Evolutionary conservation across 768 basidiomycete genomes (phyloP).

Genomic region (Termitomyces bulborhizus): DNA sequence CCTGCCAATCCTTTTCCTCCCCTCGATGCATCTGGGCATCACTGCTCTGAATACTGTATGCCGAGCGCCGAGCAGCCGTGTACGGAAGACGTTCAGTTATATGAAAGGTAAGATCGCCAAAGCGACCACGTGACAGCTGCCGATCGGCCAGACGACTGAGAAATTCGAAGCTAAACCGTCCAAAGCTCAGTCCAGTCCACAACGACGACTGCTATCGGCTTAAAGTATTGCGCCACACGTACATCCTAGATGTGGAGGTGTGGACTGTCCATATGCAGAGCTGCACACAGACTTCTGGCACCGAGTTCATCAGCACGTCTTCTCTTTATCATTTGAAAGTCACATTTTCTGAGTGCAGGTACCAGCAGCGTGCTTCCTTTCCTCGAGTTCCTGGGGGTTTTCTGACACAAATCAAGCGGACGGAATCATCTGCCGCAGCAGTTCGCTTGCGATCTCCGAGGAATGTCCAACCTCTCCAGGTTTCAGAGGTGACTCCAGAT

Average conservation of each 20-base stretch:
- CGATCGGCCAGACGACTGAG: background rate
- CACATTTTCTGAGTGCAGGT: background rate
- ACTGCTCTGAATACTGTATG: background rate
- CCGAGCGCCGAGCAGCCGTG: no score
- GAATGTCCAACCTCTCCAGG: conserved; percentile 12
- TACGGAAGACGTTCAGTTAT: no score
- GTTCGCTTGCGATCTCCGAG: conserved; percentile 9
- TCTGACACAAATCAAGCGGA: conserved; percentile 7
- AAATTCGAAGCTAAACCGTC: background rate
- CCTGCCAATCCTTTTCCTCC: background rate
- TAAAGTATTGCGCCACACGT: no score
- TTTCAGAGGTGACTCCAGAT: conserved; percentile 25
- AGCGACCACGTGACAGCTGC: background rate
- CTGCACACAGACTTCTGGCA: background rate
- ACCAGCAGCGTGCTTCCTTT: background rate
- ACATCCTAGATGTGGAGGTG: background rate
- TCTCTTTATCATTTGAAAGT: background rate
- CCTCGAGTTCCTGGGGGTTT: background rate
- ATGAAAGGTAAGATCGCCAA: no score
- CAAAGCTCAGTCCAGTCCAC: no score
- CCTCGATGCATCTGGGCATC: background rate
- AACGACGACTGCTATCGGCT: background rate
- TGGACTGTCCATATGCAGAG: background rate
- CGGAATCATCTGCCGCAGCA: conserved; percentile 19
- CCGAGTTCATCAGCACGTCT: background rate